These are phyloP conservation scores for Colletotrichum lentis DNA, from an alignment of 2,329 filamentous ascomycete genomes.

Conservation along the genomic window DNA sequence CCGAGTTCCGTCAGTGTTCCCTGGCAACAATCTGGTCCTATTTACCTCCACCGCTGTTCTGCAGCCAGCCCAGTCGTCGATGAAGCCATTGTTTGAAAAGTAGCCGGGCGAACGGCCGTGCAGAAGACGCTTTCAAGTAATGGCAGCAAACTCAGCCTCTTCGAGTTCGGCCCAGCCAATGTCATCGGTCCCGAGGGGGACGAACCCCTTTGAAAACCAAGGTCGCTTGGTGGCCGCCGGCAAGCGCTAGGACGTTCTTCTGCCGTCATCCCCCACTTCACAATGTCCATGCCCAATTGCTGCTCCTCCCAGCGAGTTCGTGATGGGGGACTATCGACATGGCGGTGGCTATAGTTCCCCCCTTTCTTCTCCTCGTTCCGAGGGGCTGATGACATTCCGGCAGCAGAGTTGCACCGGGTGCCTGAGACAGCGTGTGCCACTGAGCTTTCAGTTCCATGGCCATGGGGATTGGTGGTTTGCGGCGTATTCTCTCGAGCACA, in stretches of 20 bases:
- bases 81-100: constrained; percentile 17
- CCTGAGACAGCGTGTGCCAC: constrained; percentile 26
- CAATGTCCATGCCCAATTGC: constrained; percentile 10
- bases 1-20: background rate
- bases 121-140: constrained; percentile 6
- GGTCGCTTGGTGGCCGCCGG: background rate
- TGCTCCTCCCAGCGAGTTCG: constrained; percentile 16
- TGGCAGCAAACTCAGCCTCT: constrained; percentile 24
- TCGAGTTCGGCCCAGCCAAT: constrained; percentile 1
- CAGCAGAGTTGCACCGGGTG: constrained; percentile 15
- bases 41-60: background rate
- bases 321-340: constrained; percentile 23
- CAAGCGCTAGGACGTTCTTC: constrained; percentile 27
- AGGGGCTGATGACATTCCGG: constrained; percentile 6
- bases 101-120: constrained; percentile 8
- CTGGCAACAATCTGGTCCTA: background rate
- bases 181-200: constrained; percentile 30
- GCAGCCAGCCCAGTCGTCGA: constrained; percentile 11
- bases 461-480: background rate
- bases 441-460: background rate
- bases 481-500: constrained; percentile 12
- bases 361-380: constrained; percentile 3
- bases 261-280: constrained; percentile 25
- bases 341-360: constrained; percentile 28
- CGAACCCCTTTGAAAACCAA: background rate